Conservation (phyloP, 768 basidiomycete genomes). For the Boletales sp. region DNA sequence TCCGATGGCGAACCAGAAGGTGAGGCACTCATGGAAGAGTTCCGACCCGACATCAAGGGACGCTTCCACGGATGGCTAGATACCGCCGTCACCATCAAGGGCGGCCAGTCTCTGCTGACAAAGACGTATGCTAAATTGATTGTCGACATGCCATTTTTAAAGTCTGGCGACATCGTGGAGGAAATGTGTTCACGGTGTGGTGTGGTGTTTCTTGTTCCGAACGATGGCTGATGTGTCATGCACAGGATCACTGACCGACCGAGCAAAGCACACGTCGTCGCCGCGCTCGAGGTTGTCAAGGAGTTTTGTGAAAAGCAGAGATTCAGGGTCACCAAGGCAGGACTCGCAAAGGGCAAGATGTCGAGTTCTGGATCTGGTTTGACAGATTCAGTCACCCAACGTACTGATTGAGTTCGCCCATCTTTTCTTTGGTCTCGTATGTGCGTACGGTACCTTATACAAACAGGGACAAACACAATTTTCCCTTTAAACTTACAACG, state of each 20-base stretch:
- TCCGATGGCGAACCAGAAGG: slow-evolving; percentile 52
- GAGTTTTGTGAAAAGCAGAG: slow-evolving; percentile 50
- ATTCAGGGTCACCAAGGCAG: slow-evolving; percentile 31
- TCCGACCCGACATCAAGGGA: slow-evolving; percentile 52
- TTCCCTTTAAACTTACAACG: slow-evolving; percentile 1
- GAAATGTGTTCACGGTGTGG: slow-evolving; percentile 54
- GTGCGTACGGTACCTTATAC: background rate
- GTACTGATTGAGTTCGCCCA: background rate
- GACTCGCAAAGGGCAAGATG: slow-evolving; percentile 15
- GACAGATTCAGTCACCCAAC: background rate
- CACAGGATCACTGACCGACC: slow-evolving; percentile 52
- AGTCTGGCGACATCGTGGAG: slow-evolving; percentile 46
- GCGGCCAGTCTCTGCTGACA: slow-evolving; percentile 33
- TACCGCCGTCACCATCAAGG: slow-evolving; percentile 37
- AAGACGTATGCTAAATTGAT: slow-evolving; percentile 44
- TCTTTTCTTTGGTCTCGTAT: background rate
- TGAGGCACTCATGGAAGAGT: slow-evolving; percentile 60
- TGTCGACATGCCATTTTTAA: slow-evolving; percentile 56
- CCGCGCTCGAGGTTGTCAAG: slow-evolving; percentile 47
- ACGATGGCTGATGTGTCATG: background rate
- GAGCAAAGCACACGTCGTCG: slow-evolving; percentile 48
- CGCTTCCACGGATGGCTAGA: slow-evolving; percentile 59
- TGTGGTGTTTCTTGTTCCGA: background rate
- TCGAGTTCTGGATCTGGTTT: too few relatives aligned
- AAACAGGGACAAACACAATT: slow-evolving; percentile 5